A percentile compares a stretch with the other conserved stretches of the same genome.
Conservation (phyloP, 805 yeast genomes). For the Saccharomycopsis sp. region DNA sequence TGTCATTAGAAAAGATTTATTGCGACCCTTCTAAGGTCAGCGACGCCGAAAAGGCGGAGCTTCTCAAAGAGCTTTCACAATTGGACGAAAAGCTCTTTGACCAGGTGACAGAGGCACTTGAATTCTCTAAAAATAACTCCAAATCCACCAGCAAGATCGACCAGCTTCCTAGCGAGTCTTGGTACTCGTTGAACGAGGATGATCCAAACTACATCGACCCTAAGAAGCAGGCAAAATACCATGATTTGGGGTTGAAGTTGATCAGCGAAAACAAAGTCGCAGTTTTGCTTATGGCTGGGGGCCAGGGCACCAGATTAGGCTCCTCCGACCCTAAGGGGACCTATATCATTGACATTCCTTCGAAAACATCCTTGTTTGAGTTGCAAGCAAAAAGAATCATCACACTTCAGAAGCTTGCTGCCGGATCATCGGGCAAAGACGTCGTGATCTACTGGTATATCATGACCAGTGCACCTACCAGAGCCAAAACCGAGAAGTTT, state of each 20-base stretch:
- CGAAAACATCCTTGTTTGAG: constrained; percentile 78
- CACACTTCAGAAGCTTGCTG: constrained; percentile 49
- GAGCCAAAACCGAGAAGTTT: constrained; percentile 63
- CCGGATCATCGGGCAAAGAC: constrained; percentile 21
- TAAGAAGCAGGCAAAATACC: constrained; percentile 36
- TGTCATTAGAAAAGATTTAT: constrained; percentile 9
- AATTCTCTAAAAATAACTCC: constrained; percentile 29
- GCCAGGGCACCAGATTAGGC: constrained; percentile 95
- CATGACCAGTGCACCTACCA: constrained; percentile 92
- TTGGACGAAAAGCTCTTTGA: constrained; percentile 17
- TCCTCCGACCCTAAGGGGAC: constrained; percentile 92
- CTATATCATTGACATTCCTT: constrained; percentile 79
- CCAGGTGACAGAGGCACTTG: constrained; percentile 25
- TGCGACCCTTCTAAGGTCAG: constrained; percentile 14
- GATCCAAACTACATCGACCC: constrained; percentile 27
- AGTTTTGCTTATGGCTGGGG: constrained; percentile 93
- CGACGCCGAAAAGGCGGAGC: constrained; percentile 6
- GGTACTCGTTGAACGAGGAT: constrained; percentile 35
- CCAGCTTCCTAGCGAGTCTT: constrained; percentile 51
- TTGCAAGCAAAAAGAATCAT: constrained; percentile 83
- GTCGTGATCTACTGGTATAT: constrained; percentile 70
- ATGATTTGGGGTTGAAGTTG: constrained; percentile 54
- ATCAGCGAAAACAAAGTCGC: constrained; percentile 73
- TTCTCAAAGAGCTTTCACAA: constrained; percentile 4
- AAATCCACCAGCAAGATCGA: constrained; percentile 27